Evolutionary conservation across 306 rosid genomes (phyloP), one percentile per base, ranked within the genome.

Genomic region (Cajanus cajan): DNA sequence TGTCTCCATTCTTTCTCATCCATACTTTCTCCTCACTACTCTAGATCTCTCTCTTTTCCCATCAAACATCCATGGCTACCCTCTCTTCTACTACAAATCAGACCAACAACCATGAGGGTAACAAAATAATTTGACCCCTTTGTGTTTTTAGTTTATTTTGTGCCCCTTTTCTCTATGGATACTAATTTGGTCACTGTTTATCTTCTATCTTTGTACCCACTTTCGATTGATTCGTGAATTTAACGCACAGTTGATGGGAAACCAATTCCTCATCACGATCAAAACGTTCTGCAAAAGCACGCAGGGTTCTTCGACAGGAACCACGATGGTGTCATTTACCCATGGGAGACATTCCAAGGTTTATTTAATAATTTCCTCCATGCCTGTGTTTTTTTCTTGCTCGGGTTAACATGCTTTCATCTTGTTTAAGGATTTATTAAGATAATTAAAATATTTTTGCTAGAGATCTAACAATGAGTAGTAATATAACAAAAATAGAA

Each of bases 331-430:
- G 18, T 94, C 71, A 74, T 94, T 80, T 92, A 94, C 6, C 98
- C 98, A 21, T 89, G 89, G 93, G 98, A 94, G 39, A 94, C 98
- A 13, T 90, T 86, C 76, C 84, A 85, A 90, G 97, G 97, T 90
- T 14, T 2, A 19, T 11, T 10, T 37, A 44, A 21, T n/a, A n/a
- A n/a, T 12, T 41, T 54, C 21, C 34, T 7, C n/a, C n/a, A n/a
- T n/a, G 4, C 3, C 3, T 16, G 13, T 55, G 1, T 18, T 22
- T 41, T 6, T 58, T 59, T 59, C 40, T 2, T 61, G 0, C 0
- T 39, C 8, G n/a, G 2, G 9, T 39, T 8, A 51, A 51, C 25
- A 7, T 51, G 58, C 1, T 14, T 2, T 15, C 2, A 28, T 28
- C 31, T 28, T 28, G 31, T 28, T 3, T 28, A 28, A 28, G 31